phyloP scores from a whole-genome alignment of 2,329 filamentous ascomycete genomes.

The Colletotrichum melonis region DNA sequence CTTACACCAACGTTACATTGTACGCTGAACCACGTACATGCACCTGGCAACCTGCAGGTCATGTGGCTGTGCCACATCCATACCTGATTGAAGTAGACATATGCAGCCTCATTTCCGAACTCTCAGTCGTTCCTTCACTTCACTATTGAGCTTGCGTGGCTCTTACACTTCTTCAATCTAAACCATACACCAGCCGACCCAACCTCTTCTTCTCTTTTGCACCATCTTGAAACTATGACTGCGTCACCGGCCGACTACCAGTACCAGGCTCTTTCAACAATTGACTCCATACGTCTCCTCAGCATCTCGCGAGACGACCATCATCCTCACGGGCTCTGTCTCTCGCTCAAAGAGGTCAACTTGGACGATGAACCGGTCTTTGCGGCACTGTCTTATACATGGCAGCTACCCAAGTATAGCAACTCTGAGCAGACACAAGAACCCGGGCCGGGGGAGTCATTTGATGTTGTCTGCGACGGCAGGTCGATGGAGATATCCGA shows the following conservation, averaged over 20 bases:
- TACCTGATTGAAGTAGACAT: too few species aligned
- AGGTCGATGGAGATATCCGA: background rate
- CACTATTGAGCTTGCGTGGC: background rate
- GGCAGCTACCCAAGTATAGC: background rate
- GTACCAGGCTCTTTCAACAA: background rate
- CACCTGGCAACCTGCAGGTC: background rate
- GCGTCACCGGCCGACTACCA: background rate
- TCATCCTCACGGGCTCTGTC: background rate
- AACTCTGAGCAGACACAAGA: background rate
- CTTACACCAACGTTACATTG: background rate
- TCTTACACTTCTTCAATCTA: background rate
- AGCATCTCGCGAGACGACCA: background rate
- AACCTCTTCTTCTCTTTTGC: background rate
- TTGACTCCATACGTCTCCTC: background rate
- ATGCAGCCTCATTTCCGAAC: background rate
- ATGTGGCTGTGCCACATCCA: background rate
- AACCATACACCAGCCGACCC: background rate
- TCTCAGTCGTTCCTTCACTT: background rate
- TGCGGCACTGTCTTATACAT: background rate
- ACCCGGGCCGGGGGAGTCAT: background rate
- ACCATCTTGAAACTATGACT: background rate
- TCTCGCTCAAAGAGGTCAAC: background rate
- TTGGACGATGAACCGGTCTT: background rate
- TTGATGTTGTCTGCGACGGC: background rate
- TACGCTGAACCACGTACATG: background rate